A percentile compares a stretch with the other conserved stretches of the same genome.
phyloP scores from a whole-genome alignment of 176 grass and related monocot genomes.

The Triticum timopheevii region DNA sequence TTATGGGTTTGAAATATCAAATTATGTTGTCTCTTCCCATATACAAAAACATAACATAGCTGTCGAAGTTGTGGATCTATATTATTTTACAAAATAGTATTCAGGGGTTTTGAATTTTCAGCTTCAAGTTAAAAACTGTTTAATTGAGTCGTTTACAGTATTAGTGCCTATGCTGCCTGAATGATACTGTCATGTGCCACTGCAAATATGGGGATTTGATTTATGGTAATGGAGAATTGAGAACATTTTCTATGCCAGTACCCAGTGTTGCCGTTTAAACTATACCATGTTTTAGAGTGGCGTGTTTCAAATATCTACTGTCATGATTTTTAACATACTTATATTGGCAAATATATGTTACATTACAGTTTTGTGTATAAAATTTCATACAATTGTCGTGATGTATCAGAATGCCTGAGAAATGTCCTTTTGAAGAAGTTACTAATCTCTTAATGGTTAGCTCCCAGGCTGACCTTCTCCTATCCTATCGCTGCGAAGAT shows the following conservation, averaged over 20 bases:
- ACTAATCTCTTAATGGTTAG: constrained; percentile 40
- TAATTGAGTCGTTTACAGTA: not conserved
- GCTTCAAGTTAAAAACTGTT: not conserved
- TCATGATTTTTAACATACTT: not conserved
- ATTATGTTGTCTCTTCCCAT: not conserved
- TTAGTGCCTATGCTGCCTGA: constrained; percentile 1
- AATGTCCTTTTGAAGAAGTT: constrained; percentile 28
- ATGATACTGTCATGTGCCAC: not conserved
- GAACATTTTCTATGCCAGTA: constrained; percentile 1
- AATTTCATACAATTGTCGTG: not conserved
- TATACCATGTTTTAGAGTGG: not conserved
- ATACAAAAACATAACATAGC: constrained; percentile 13
- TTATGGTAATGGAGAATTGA: not conserved
- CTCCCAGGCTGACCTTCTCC: constrained; percentile 88
- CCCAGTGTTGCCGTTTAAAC: not conserved
- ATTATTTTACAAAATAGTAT: not conserved
- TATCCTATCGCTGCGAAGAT: constrained; percentile 92
- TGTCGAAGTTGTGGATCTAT: not conserved
- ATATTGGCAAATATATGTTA: not conserved
- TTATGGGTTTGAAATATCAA: not conserved
- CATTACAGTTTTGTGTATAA: not conserved
- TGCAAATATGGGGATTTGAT: constrained; percentile 6
- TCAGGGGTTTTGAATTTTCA: not conserved
- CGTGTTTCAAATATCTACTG: constrained; percentile 9
- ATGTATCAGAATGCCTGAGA: constrained; percentile 1